These are phyloP conservation scores for Xylariaceae sp. DNA, from an alignment of 2,329 filamentous ascomycete genomes.

Conservation along the genomic window DNA sequence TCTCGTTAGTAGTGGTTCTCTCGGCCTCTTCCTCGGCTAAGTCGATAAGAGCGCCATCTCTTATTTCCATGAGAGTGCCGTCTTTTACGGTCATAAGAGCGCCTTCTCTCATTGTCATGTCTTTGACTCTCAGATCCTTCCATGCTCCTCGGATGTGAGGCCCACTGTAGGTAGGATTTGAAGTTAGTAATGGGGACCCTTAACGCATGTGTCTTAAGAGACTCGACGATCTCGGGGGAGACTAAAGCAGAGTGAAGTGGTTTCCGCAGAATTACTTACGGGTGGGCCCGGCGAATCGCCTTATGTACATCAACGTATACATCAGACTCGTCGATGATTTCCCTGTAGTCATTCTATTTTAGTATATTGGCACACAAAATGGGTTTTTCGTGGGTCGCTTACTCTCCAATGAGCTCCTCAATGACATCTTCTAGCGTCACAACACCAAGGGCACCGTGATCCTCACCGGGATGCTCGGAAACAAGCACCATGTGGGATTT, in stretches of 20 bases:
- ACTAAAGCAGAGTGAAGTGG: background rate
- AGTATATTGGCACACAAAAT: constrained; percentile 6
- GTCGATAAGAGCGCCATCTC: constrained; percentile 38
- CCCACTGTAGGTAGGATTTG: constrained; percentile 39
- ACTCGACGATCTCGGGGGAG: background rate
- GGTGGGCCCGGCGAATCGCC: constrained; percentile 82
- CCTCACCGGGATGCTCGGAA: constrained; percentile 82
- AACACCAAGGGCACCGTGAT: constrained; percentile 84
- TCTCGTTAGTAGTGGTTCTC: background rate
- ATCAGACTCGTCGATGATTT: constrained; percentile 98
- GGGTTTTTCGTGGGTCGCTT: constrained; percentile 33
- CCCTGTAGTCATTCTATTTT: constrained; percentile 40
- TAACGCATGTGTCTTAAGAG: background rate
- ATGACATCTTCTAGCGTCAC: constrained; percentile 97
- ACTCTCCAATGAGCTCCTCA: constrained; percentile 97
- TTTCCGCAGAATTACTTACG: constrained; percentile 30
- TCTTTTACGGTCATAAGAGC: constrained; percentile 35
- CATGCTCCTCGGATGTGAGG: constrained; percentile 62
- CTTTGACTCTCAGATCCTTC: constrained; percentile 34
- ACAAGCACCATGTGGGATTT: constrained; percentile 99
- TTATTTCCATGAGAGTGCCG: constrained; percentile 32
- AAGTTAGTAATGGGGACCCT: background rate
- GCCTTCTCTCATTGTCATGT: constrained; percentile 28
- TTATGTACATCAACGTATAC: constrained; percentile 98
- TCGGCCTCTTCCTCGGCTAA: constrained; percentile 32